Percentiles rank a stretch among this genome's conserved stretches.
phyloP scores from a whole-genome alignment of 2,329 filamentous ascomycete species.

The Colletotrichum sidae region DNA sequence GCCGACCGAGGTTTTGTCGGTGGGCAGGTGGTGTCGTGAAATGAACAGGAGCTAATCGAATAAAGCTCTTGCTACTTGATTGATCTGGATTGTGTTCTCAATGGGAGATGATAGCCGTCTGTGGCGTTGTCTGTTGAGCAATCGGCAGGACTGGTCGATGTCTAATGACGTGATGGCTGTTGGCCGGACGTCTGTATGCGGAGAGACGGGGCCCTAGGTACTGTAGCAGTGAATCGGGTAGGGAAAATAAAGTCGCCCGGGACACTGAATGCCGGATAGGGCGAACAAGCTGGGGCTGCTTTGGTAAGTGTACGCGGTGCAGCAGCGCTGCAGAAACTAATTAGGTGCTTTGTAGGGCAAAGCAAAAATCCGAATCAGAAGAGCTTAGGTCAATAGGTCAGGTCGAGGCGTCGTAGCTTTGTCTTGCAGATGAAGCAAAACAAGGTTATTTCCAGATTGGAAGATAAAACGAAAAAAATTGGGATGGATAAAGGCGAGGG shows the following conservation, averaged over 20 bases:
- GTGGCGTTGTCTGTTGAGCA: background rate
- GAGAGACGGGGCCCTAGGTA: background rate
- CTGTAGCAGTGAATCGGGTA: conserved; percentile 13
- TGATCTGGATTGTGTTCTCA: too few relatives aligned
- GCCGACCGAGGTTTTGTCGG: background rate
- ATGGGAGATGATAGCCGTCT: background rate
- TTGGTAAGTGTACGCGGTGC: too few relatives aligned
- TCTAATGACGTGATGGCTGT: conserved; percentile 23
- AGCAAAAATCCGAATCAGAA: too few relatives aligned
- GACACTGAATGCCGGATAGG: background rate
- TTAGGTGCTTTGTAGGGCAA: too few relatives aligned
- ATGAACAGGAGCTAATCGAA: too few relatives aligned
- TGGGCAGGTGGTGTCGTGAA: too few relatives aligned
- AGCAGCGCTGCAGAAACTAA: too few relatives aligned
- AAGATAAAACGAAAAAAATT: background rate
- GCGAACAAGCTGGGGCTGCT: too few relatives aligned
- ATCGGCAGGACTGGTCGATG: background rate
- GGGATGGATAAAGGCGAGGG: conserved; percentile 1
- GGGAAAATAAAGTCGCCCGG: conserved; percentile 8
- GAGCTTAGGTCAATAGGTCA: too few relatives aligned
- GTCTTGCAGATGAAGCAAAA: background rate
- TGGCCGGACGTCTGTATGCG: conserved; percentile 11
- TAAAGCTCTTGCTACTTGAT: too few relatives aligned
- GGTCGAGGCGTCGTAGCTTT: background rate
- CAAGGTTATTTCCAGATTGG: conserved; percentile 4